A percentile compares a stretch with the other conserved stretches of the same genome.
These are phyloP conservation scores for Hanseniaspora opuntiae DNA, from an alignment of 805 yeast species.

Conservation along the genomic window DNA sequence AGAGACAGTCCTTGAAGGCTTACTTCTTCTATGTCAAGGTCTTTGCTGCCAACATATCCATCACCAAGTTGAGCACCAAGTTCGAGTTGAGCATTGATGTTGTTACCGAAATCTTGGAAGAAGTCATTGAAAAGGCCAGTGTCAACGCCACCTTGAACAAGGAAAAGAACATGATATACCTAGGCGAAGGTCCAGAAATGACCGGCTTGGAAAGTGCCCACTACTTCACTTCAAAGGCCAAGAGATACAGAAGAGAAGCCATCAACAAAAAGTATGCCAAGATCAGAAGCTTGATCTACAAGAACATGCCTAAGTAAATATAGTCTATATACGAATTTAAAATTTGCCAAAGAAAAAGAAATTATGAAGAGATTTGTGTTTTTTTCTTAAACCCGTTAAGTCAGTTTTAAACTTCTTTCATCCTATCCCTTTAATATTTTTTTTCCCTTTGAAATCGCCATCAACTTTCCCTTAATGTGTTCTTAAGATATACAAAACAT, in stretches of 20 bases:
- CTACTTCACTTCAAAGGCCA: conserved; percentile 43
- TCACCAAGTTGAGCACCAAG: conserved; percentile 46
- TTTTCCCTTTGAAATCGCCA: too few species aligned
- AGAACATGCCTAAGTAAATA: background rate
- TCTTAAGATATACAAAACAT: too few species aligned
- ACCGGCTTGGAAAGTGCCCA: conserved; percentile 81
- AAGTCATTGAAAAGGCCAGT: conserved; percentile 68
- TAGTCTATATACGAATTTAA: background rate
- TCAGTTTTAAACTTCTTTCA: too few species aligned
- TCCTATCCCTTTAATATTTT: too few species aligned
- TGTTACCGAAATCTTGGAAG: conserved; percentile 51
- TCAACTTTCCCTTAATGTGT: too few species aligned
- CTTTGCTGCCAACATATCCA: conserved; percentile 60
- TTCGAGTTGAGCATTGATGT: conserved; percentile 49
- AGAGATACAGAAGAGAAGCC: conserved; percentile 7
- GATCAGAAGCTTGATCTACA: background rate
- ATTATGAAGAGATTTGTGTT: background rate
- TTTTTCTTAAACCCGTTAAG: too few species aligned
- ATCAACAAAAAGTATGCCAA: background rate
- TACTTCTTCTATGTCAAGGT: conserved; percentile 74
- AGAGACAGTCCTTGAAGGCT: conserved; percentile 85
- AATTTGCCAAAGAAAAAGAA: background rate
- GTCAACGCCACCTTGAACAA: conserved; percentile 57
- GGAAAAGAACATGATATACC: conserved; percentile 45
- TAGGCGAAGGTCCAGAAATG: conserved; percentile 65